phyloP scores from a whole-genome alignment of 257 asterid genomes.

The Solanum microdontum region DNA sequence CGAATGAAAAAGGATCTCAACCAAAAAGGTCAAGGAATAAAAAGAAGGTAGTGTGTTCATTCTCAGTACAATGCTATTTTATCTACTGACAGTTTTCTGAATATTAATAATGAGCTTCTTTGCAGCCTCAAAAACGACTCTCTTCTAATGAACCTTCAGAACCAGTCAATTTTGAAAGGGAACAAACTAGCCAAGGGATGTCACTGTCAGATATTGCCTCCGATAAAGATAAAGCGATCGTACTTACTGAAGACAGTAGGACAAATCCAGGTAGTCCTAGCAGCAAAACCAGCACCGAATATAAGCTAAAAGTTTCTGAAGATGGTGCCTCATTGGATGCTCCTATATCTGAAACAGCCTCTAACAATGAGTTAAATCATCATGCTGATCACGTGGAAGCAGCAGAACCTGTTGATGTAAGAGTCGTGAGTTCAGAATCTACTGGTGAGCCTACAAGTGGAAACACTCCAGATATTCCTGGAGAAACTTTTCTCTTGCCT shows the following conservation, averaged over 20 bases:
- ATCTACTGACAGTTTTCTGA: conserved; percentile 1
- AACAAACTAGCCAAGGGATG: conserved; percentile 26
- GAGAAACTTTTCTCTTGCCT: conserved; percentile 20
- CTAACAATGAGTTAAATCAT: conserved; percentile 33
- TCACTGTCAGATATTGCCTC: conserved; percentile 30
- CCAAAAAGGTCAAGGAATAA: conserved; percentile 50
- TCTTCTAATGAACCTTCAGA: conserved; percentile 38
- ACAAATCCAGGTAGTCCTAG: conserved; percentile 18
- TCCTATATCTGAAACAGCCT: conserved; percentile 32
- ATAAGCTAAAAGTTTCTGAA: conserved; percentile 24
- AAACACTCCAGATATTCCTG: conserved; percentile 23
- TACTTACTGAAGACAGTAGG: conserved; percentile 26
- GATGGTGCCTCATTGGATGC: conserved; percentile 33
- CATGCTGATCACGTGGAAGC: conserved; percentile 26
- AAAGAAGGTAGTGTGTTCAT: conserved; percentile 45
- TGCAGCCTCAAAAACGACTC: conserved; percentile 48
- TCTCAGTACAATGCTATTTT: neutral
- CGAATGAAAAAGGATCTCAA: conserved; percentile 65
- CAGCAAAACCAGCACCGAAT: conserved; percentile 26
- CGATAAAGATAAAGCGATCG: conserved; percentile 22
- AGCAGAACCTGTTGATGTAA: conserved; percentile 27
- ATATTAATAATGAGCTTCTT: conserved; percentile 14
- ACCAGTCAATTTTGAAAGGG: conserved; percentile 25
- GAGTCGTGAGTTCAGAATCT: conserved; percentile 20
- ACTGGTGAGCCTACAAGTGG: conserved; percentile 26